phyloP scores from a whole-genome alignment of 495 filamentous ascomycete genomes.

The Penicillium steckii region DNA sequence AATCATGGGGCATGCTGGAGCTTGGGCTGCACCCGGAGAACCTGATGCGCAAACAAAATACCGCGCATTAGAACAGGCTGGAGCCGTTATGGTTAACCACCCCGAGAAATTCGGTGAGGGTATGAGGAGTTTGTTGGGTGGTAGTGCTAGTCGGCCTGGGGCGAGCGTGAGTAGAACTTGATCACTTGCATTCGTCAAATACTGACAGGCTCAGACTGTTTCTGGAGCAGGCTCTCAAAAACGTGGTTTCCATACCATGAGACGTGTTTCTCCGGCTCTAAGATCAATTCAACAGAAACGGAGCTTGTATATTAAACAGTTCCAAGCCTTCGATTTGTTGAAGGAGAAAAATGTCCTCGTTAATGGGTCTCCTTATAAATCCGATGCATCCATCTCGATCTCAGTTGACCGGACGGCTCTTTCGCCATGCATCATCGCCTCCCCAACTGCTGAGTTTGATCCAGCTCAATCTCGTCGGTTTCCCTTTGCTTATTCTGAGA shows the following conservation, averaged over 20 bases:
- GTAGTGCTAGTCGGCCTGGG: constrained; percentile 19
- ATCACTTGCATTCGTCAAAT: neutral
- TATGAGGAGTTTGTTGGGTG: constrained; percentile 58
- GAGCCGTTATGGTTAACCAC: constrained; percentile 75
- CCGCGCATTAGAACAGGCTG: constrained; percentile 63
- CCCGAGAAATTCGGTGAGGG: constrained; percentile 75
- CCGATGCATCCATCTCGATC: constrained; percentile 56
- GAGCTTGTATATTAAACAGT: constrained; percentile 56
- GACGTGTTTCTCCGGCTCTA: constrained; percentile 21
- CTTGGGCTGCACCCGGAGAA: constrained; percentile 68
- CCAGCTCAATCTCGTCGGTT: constrained; percentile 48
- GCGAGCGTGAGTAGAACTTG: constrained; percentile 23
- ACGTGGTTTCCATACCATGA: constrained; percentile 53
- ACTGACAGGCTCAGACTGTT: constrained; percentile 22
- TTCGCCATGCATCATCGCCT: constrained; percentile 67
- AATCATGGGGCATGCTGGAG: constrained; percentile 91
- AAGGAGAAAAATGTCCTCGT: constrained; percentile 49
- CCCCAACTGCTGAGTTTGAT: constrained; percentile 44
- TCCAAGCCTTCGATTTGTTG: constrained; percentile 60
- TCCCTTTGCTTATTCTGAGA: constrained; percentile 57
- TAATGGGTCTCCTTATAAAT: constrained; percentile 34
- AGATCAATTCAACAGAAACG: constrained; percentile 43
- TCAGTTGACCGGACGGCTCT: constrained; percentile 62
- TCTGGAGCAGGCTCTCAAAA: constrained; percentile 28
- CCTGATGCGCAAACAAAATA: constrained; percentile 65